Evolutionary conservation across 164 flowering plant species (phyloP), one percentile per base, ranked within the genome.

Genomic region (Annona squamosa): DNA sequence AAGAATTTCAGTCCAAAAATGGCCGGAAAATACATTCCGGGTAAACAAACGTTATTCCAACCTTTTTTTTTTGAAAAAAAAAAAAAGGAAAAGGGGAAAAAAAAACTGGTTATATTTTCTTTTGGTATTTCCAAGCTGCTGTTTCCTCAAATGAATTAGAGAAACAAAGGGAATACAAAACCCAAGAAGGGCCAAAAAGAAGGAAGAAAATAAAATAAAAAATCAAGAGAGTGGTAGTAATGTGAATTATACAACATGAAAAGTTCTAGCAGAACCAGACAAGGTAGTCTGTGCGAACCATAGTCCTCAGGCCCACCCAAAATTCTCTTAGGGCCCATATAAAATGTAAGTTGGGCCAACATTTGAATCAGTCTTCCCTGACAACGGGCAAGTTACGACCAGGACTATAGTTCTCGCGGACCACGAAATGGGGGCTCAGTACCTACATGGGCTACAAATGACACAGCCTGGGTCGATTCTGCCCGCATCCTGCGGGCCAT

Each of bases 81-180:
- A 26, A 26, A 26, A 26, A 26, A 26, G 37, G 37, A 26, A 26
- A 26, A 26, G 37, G 37, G 37, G 37, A 26, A 26, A 26, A 72
- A 46, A 42, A 7, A 46, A 63, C 67, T 19, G 44, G 47, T n/a
- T 65, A 47, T 65, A 65, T 46, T 47, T 65, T 5, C 17, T 46
- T 64, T 72, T 48, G 68, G 74, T 41, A 73, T 73, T 57, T 61
- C 76, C 66, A 73, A 73, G 68, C 71, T 67, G 68, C 71, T 67
- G 67, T 17, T 59, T 61, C 26, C 42, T 68, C 64, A 66, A 52
- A 73, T 67, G 48, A 67, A 68, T 61, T 67, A 67, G 56, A 44
- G 43, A 66, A 66, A 66, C 42, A 44, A 66, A 16, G 16, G 45
- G 16, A 66, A 66, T 7, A 42, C 3, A 42, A 66, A 65, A 41